A percentile compares a stretch with the other conserved stretches of the same genome.
Evolutionary conservation across 2,329 filamentous ascomycete genomes (phyloP).

Genomic region (Zymoseptoria passerinii): DNA sequence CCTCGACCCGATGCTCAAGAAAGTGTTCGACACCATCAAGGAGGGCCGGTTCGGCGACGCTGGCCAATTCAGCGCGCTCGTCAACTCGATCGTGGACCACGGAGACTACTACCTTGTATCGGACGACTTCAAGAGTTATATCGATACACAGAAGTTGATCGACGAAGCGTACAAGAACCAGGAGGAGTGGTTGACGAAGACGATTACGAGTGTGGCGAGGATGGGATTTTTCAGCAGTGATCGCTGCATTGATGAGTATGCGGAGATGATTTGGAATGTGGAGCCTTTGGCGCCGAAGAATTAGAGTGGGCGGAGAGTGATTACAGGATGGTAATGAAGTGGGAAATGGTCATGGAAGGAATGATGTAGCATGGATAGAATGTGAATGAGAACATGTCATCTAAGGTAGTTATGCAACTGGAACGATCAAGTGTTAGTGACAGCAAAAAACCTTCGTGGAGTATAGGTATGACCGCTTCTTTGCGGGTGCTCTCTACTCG

Average conservation of each 20-base stretch:
- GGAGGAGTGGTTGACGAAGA: conserved; percentile 86
- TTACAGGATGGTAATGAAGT: background rate
- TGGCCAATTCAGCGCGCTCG: conserved; percentile 69
- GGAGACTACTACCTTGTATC: conserved; percentile 97
- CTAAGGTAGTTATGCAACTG: too few species aligned
- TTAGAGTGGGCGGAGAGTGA: background rate
- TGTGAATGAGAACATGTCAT: background rate
- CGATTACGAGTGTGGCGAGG: conserved; percentile 74
- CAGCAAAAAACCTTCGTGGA: too few species aligned
- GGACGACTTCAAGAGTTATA: conserved; percentile 93
- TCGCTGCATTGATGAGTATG: conserved; percentile 94
- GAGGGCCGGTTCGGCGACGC: conserved; percentile 72
- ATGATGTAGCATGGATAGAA: background rate
- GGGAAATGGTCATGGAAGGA: background rate
- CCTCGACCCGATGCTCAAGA: conserved; percentile 66
- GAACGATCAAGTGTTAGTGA: too few species aligned
- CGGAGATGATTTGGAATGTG: conserved; percentile 93
- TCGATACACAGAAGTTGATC: conserved; percentile 82
- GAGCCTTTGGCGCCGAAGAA: conserved; percentile 55
- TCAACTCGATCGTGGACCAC: conserved; percentile 79
- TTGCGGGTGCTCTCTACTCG: too few species aligned
- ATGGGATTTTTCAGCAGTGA: conserved; percentile 97
- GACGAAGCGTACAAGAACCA: conserved; percentile 88
- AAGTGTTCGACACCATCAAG: conserved; percentile 79
- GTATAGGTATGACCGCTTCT: too few species aligned